Conservation (phyloP, 495 filamentous ascomycete genomes). For the Glonium stellatum region DNA sequence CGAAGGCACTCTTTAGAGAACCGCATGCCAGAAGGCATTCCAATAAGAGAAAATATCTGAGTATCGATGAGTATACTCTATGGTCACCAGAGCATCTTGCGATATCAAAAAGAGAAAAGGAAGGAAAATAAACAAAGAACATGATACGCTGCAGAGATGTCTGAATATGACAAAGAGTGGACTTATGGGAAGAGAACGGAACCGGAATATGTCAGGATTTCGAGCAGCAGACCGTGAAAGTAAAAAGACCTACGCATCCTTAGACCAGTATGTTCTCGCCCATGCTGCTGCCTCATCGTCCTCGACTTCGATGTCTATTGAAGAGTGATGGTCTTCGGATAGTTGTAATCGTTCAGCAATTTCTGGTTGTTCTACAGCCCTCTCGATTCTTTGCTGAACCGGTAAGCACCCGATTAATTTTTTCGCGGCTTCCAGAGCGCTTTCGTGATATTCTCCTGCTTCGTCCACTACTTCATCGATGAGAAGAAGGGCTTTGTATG, state of each 20-base stretch:
- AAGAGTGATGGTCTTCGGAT: neutral
- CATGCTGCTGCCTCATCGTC: slow-evolving; percentile 36
- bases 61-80: neutral
- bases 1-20: slow-evolving; percentile 22
- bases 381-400: neutral
- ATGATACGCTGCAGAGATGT: too few relatives aligned
- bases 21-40: slow-evolving; percentile 21
- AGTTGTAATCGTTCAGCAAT: neutral
- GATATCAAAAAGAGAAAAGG: too few relatives aligned
- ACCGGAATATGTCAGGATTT: neutral
- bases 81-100: neutral
- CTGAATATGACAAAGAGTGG: neutral
- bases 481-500: slow-evolving; percentile 80
- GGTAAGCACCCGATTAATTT: neutral
- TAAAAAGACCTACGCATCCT: slow-evolving; percentile 4
- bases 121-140: too few relatives aligned
- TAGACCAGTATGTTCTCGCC: slow-evolving; percentile 26
- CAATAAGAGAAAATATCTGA: slow-evolving; percentile 19
- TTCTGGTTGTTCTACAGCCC: neutral
- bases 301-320: slow-evolving; percentile 12
- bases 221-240: neutral
- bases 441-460: slow-evolving; percentile 55
- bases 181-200: neutral
- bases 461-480: slow-evolving; percentile 72
- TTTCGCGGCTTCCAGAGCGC: slow-evolving; percentile 33